Conservation (phyloP, 495 filamentous ascomycete species). For the Astrocystis sublimbata region DNA sequence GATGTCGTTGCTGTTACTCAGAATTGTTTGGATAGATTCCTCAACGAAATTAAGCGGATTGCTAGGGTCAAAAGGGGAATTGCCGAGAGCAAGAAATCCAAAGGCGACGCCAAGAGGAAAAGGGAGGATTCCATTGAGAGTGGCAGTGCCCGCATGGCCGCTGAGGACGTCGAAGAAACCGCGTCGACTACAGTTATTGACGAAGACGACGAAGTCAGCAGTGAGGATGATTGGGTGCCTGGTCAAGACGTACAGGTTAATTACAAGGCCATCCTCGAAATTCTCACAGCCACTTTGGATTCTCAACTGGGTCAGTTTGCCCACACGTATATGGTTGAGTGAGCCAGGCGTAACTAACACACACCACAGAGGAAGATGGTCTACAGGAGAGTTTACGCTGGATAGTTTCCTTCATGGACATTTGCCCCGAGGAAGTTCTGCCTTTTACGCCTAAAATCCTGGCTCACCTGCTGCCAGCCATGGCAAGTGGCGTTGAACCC, state of each 20-base stretch:
- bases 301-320: constrained; percentile 67
- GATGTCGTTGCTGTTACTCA: constrained; percentile 95
- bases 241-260: constrained; percentile 97
- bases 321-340: not conserved
- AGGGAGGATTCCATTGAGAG: constrained; percentile 65
- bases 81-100: constrained; percentile 76
- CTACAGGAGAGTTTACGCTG: constrained; percentile 88
- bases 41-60: constrained; percentile 93
- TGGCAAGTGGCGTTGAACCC: constrained; percentile 85
- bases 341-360: constrained; percentile 11
- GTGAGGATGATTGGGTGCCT: constrained; percentile 92
- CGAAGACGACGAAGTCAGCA: constrained; percentile 58
- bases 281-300: constrained; percentile 86
- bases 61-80: constrained; percentile 89
- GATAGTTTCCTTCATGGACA: constrained; percentile 96
- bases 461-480: constrained; percentile 88
- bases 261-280: constrained; percentile 86
- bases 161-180: constrained; percentile 51
- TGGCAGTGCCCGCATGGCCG: constrained; percentile 46
- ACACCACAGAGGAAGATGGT: constrained; percentile 73
- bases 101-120: constrained; percentile 66
- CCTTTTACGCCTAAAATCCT: constrained; percentile 90
- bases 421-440: constrained; percentile 96
- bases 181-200: constrained; percentile 59
- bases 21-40: constrained; percentile 84